A percentile compares a stretch with the other conserved stretches of the same genome.
Conservation (phyloP, 345 rosid genomes). For the Aquilaria yunnanensis region DNA sequence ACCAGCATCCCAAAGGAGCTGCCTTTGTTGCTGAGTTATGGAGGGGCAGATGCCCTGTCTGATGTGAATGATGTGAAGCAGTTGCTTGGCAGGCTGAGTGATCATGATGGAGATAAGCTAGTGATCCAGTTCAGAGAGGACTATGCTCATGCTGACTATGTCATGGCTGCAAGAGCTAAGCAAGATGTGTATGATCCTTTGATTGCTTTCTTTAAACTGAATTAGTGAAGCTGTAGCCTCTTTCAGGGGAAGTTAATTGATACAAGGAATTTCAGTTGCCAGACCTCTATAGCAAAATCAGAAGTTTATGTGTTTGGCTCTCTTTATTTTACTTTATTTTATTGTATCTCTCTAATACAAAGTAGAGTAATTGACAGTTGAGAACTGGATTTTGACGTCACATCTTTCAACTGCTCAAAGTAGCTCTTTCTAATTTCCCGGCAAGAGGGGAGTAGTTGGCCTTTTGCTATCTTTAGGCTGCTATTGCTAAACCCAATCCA, state of each 20-base stretch:
- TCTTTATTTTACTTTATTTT: too few relatives aligned
- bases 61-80: conserved; percentile 31
- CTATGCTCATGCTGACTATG: conserved; percentile 45
- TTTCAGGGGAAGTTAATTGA: too few relatives aligned
- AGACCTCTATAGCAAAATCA: not conserved
- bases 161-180: conserved; percentile 38
- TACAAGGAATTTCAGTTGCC: not conserved
- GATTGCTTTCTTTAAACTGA: conserved; percentile 34
- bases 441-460: too few relatives aligned
- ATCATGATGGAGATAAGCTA: conserved; percentile 35
- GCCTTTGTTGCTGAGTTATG: conserved; percentile 40
- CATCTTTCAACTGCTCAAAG: too few relatives aligned
- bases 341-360: too few relatives aligned
- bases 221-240: not conserved
- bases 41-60: conserved; percentile 42
- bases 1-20: conserved; percentile 36
- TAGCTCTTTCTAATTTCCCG: too few relatives aligned
- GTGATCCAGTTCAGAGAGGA: conserved; percentile 19
- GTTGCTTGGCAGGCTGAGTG: conserved; percentile 27
- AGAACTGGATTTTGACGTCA: too few relatives aligned
- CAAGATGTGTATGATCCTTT: conserved; percentile 42
- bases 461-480: too few relatives aligned
- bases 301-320: not conserved
- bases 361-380: too few relatives aligned
- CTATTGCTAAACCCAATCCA: too few relatives aligned